Base-by-base conservation (phyloP, 306 rosid genomes). In the Pyrus bretschneideri region DNA sequence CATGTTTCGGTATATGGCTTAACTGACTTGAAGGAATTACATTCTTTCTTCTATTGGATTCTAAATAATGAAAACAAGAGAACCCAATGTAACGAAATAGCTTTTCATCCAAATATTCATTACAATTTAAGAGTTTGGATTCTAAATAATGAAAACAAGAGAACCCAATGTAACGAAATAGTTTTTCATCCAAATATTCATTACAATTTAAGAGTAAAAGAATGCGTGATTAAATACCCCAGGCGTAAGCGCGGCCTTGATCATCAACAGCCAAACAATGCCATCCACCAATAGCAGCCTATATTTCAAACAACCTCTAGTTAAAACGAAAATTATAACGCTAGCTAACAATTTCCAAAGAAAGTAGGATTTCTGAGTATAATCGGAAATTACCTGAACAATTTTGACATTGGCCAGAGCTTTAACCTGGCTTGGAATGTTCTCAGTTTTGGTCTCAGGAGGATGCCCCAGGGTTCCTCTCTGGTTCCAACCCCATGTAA, bases 401-500 rank as follows among this genome's bases (percentile, higher is more conserved):
- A 96, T 91, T 62, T 91, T 85, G 65, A 76, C 94, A 87, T 64
- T 85, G 40, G 88, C 81, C 76, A 93, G 99, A 59, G 87, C 93
- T 76, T 93, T 93, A 66, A 93, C 98, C 80, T 96, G 98, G 89
- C 98, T 89, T 1, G 99, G 99, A 81, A 88, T 75, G 72, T 91
- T 93, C 83, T 93, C 98, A 27, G 97, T 89, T 77, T 91, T 92
- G 80, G 89, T 88, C 67, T 89, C 97, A 7, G 96, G 86, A 3
- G 93, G 90, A 81, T 93, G 98, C 18, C 99, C 99, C 65, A 96
- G 88, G 5, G 99, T 96, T 59, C 96, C 98, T 80, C 99, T 93
- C 81, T 96, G 99, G 78, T 96, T 96, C 99, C 99, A 96, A 7
- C 99, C 99, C 99, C 99, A 93, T 40, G 99, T 96, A 85, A 96